Percentiles rank a stretch among this genome's conserved stretches.
Evolutionary conservation across 306 rosid species (phyloP).

Genomic region (Malus orientalis): DNA sequence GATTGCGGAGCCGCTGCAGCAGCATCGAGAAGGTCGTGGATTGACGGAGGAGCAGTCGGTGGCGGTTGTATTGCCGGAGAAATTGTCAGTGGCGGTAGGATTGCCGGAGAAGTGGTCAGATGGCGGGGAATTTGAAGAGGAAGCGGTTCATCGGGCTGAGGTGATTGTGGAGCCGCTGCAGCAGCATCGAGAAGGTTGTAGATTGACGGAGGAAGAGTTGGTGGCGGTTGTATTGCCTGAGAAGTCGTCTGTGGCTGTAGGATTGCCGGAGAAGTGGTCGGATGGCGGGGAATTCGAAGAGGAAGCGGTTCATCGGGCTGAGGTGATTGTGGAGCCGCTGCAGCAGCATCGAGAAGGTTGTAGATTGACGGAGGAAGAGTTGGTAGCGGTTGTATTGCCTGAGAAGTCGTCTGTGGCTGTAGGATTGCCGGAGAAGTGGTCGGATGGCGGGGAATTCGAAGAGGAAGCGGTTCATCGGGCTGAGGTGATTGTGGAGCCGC

Average conservation of each 20-base stretch:
- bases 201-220: too few relatives aligned
- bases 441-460: not conserved
- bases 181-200: too few relatives aligned
- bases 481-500: too few relatives aligned
- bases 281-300: not conserved
- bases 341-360: too few relatives aligned
- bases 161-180: too few relatives aligned
- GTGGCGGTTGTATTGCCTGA: not conserved
- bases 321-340: too few relatives aligned
- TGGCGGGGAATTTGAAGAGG: not conserved
- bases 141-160: too few relatives aligned
- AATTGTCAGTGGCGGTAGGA: not conserved
- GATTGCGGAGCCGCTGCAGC: not conserved
- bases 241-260: not conserved
- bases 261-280: too few relatives aligned
- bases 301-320: too few relatives aligned
- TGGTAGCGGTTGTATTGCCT: not conserved
- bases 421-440: not conserved
- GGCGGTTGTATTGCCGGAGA: not conserved
- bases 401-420: not conserved
- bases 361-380: too few relatives aligned
- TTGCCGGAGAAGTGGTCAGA: not conserved
- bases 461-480: too few relatives aligned
- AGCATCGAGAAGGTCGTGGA: not conserved
- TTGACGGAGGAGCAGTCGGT: not conserved